phyloP scores from a whole-genome alignment of 257 asterid species.

The Capsicum chinense region DNA sequence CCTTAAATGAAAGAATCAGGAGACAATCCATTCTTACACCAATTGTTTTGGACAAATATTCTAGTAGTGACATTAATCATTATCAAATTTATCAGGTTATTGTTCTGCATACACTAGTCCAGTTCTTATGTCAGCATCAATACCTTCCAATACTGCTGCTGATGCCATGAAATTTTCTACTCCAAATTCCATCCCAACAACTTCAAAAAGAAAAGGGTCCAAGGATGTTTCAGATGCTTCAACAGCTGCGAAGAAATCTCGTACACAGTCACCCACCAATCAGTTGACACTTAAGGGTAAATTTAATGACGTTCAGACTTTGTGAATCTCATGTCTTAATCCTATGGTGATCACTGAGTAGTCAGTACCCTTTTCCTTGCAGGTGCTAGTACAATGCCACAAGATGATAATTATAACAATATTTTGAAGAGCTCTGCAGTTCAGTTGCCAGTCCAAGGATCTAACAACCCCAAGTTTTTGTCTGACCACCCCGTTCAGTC shows the following conservation, averaged over 20 bases:
- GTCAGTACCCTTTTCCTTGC: conserved; percentile 33
- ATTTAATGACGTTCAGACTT: neutral
- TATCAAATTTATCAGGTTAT: conserved; percentile 50
- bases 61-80: neutral
- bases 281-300: conserved; percentile 56
- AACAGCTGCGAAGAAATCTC: conserved; percentile 52
- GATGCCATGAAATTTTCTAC: conserved; percentile 46
- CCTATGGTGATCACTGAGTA: neutral
- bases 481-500: conserved; percentile 63
- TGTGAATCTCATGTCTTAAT: neutral
- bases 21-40: neutral
- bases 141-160: conserved; percentile 32
- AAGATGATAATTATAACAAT: conserved; percentile 40
- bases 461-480: conserved; percentile 68
- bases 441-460: conserved; percentile 54
- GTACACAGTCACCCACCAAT: conserved; percentile 42
- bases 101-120: conserved; percentile 51
- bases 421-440: conserved; percentile 33
- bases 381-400: conserved; percentile 42
- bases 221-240: conserved; percentile 38
- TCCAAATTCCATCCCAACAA: conserved; percentile 42
- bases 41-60: neutral
- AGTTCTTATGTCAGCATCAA: conserved; percentile 48
- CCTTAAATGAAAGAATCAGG: neutral
- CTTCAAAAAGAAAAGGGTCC: conserved; percentile 58